These are phyloP conservation scores for Heimioporus sp. DNA, from an alignment of 768 basidiomycete genomes.

Conservation along the genomic window DNA sequence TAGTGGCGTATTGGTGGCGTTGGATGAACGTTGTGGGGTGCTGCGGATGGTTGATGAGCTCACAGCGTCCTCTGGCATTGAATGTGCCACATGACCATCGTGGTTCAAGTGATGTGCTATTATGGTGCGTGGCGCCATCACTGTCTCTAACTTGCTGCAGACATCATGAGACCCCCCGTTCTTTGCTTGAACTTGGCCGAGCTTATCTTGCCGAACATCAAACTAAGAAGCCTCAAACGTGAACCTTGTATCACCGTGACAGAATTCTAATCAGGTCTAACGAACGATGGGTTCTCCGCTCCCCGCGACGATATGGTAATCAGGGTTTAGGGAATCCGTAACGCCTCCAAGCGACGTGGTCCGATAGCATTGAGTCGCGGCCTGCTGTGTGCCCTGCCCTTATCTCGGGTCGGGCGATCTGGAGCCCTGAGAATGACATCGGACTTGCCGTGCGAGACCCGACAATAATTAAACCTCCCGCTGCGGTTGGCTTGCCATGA, in stretches of 20 bases:
- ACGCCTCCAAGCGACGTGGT: neutral
- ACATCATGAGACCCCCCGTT: conserved; percentile 3
- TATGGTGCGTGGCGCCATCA: neutral
- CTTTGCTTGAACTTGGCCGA: neutral
- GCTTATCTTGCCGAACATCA: conserved; percentile 8
- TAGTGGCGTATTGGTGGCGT: neutral
- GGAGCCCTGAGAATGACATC: no score
- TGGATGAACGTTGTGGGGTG: neutral
- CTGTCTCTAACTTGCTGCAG: neutral
- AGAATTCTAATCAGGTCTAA: neutral
- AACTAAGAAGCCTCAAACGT: neutral
- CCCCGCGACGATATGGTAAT: no score
- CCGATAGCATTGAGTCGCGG: neutral
- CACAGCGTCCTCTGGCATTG: neutral
- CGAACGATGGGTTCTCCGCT: no score
- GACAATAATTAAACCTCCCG: no score
- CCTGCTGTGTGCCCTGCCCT: neutral
- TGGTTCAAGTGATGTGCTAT: neutral
- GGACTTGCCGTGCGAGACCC: no score
- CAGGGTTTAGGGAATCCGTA: neutral
- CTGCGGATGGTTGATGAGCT: neutral
- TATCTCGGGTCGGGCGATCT: neutral
- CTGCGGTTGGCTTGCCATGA: no score
- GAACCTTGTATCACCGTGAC: neutral
- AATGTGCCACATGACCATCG: neutral